Evolutionary conservation across 1,284 basidiomycete genomes (phyloP), one percentile per base, ranked within the genome.

Genomic region (Marasmius tenuissimus): DNA sequence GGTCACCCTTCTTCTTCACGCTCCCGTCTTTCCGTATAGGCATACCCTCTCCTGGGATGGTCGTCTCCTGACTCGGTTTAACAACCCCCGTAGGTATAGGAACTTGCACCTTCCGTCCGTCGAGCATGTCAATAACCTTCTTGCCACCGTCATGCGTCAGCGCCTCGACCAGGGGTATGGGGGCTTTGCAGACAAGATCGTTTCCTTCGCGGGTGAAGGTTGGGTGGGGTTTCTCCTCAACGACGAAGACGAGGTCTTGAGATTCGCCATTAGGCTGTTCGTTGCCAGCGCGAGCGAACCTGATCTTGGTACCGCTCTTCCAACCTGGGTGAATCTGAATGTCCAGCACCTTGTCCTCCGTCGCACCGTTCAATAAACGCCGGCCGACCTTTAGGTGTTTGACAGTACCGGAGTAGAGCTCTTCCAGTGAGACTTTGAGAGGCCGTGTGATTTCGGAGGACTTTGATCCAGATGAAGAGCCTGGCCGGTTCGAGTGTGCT

Each of bases 311-410:
- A 1, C 96, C 96, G 66, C 85, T 84, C 78, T 92, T 92, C 90
- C 89, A 93, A 2, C 92, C 92, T 0, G 96, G 92, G 67, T 89
- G 87, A 59, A 97, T 86, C n/a, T 86, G 83, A 66, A 97, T 91
- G 71, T 96, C 94, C 62, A 97, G 85, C 8, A 96, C 88, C 76
- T 96, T 97, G 66, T 97, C 94, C 74, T 97, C 95, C 12, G 86
- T 89, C 12, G 79, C 76, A 1, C 96, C 95, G 61, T 84, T 82
- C 33, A 88, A 75, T 59, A 91, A 76, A 67, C 86, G 85, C 58
- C 96, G 87, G 3, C 89, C 89, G 62, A 99, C 87, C 75, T 96
- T 97, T 63, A 99, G 85, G 67, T 89, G 92, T 76, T 98, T 99
- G 34, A 89, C 91, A 1, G 89, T 82, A 37, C 97, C 97, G 52